phyloP scores from a whole-genome alignment of 2,329 filamentous ascomycete genomes.

The Nigrospora oryzae region DNA sequence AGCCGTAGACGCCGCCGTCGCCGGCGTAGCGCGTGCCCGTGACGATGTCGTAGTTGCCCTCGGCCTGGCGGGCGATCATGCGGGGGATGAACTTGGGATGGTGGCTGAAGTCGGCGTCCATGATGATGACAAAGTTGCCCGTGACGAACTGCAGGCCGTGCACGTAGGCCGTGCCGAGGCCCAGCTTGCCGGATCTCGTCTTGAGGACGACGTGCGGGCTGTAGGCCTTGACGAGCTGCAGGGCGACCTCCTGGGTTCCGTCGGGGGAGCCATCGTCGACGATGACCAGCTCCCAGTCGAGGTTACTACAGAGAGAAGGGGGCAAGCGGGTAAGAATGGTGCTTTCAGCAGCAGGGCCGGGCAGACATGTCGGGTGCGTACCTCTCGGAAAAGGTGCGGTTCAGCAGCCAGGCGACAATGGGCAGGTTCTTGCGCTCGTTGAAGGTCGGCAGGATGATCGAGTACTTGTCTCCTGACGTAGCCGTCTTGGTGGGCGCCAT shows the following conservation, averaged over 20 bases:
- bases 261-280: constrained; percentile 97
- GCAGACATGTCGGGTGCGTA: constrained; percentile 32
- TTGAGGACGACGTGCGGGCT: constrained; percentile 72
- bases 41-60: constrained; percentile 84
- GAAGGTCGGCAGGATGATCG: constrained; percentile 94
- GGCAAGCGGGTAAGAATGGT: not conserved
- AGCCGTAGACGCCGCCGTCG: constrained; percentile 84
- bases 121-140: constrained; percentile 97
- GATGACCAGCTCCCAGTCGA: constrained; percentile 96
- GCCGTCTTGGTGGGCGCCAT: constrained; percentile 39
- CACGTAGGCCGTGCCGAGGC: constrained; percentile 93
- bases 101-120: constrained; percentile 99
- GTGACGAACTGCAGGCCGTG: constrained; percentile 85
- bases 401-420: constrained; percentile 89
- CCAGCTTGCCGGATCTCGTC: constrained; percentile 86
- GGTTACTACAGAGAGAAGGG: constrained; percentile 47
- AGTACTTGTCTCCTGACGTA: constrained; percentile 67
- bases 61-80: constrained; percentile 79
- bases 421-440: constrained; percentile 97
- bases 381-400: constrained; percentile 85
- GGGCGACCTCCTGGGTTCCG: constrained; percentile 82
- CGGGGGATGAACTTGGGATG: constrained; percentile 97
- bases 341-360: no score
- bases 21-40: constrained; percentile 92
- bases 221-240: constrained; percentile 85